Percentiles rank a stretch among this genome's conserved stretches.
These are phyloP conservation scores for Glaciozyma antarctica DNA, from an alignment of 768 basidiomycete genomes.

Conservation along the genomic window DNA sequence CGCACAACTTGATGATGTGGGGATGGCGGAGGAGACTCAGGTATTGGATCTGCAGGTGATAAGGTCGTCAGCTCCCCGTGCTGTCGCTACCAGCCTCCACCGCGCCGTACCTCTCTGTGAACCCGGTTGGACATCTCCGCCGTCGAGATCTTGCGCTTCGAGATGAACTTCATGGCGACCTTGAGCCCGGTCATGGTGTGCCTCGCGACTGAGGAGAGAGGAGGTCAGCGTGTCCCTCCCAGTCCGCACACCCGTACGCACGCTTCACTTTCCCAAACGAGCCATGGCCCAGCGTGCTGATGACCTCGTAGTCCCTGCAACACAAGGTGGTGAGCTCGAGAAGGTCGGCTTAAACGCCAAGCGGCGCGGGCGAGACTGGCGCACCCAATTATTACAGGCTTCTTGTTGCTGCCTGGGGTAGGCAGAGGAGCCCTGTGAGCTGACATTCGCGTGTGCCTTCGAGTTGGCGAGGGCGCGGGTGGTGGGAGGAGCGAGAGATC, in stretches of 20 bases:
- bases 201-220: conserved; percentile 58
- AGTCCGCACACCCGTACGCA: conserved; percentile 44
- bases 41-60: conserved; percentile 61
- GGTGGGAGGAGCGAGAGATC: no score
- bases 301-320: conserved; percentile 28
- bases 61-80: background rate
- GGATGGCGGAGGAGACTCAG: conserved; percentile 87
- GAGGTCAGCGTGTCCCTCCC: conserved; percentile 1
- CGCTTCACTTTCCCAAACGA: conserved; percentile 99
- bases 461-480: no score
- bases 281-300: conserved; percentile 78
- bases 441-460: no score
- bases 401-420: conserved; percentile 1
- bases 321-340: background rate
- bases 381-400: conserved; percentile 12
- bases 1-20: conserved; percentile 92
- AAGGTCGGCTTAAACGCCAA: background rate
- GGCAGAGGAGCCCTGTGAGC: conserved; percentile 24
- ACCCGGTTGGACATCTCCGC: conserved; percentile 88
- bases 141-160: conserved; percentile 81
- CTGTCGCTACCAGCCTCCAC: background rate
- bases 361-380: conserved; percentile 2
- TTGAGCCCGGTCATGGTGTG: conserved; percentile 90
- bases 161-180: conserved; percentile 97
- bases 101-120: conserved; percentile 53